Evolutionary conservation across 139 green algal genomes (phyloP).

Genomic region (Diplosphaera chodatii): DNA sequence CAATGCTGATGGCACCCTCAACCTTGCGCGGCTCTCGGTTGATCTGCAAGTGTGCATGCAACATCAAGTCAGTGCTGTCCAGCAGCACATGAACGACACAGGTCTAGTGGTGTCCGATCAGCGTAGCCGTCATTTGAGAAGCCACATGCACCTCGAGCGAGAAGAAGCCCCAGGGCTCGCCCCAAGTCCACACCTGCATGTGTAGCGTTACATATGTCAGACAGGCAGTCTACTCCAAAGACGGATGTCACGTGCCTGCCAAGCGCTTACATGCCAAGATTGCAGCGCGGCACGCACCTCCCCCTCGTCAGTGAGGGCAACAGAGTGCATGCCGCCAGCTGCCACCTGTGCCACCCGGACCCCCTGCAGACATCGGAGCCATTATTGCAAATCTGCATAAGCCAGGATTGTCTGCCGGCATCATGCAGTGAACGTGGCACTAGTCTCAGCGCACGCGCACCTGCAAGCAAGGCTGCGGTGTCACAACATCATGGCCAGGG

Average conservation of each 20-base stretch:
- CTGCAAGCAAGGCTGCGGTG: constrained; percentile 42
- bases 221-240: too few relatives aligned
- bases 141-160: background rate
- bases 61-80: too few relatives aligned
- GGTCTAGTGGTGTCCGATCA: too few relatives aligned
- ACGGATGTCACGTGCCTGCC: too few relatives aligned
- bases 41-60: constrained; percentile 20
- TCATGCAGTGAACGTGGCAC: too few relatives aligned
- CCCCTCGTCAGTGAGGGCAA: constrained; percentile 72
- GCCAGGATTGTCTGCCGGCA: too few relatives aligned
- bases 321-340: constrained; percentile 86
- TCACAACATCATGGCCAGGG: constrained; percentile 43
- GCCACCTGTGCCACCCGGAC: constrained; percentile 59
- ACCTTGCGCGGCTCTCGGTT: constrained; percentile 39
- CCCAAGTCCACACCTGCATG: constrained; percentile 53
- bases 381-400: too few relatives aligned
- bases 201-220: background rate
- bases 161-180: constrained; percentile 82
- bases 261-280: too few relatives aligned
- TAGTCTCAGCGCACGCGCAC: too few relatives aligned
- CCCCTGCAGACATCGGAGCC: too few relatives aligned
- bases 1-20: constrained; percentile 39
- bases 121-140: too few relatives aligned
- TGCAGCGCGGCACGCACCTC: constrained; percentile 40
- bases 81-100: too few relatives aligned